Conservation (phyloP, 2,329 filamentous ascomycete genomes). For the Cladosporium sp. region DNA sequence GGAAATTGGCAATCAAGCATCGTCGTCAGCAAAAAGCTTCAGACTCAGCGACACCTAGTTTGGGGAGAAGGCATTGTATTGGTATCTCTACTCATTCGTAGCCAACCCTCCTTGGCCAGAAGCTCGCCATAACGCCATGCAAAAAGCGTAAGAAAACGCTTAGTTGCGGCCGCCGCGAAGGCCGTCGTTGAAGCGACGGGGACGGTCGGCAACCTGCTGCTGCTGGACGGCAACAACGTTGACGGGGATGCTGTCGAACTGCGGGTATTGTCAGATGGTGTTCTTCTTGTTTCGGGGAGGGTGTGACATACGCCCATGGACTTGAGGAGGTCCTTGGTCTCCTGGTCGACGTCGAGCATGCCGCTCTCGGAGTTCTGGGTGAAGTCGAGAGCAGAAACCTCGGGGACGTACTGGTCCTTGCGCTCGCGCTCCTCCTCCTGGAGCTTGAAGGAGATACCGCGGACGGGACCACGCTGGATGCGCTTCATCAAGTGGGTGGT, state of each 20-base stretch:
- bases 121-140: constrained; percentile 12
- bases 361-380: constrained; percentile 89
- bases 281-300: not conserved
- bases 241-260: constrained; percentile 98
- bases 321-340: constrained; percentile 99
- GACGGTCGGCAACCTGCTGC: constrained; percentile 71
- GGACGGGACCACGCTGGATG: constrained; percentile 98
- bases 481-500: constrained; percentile 98
- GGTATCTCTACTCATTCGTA: constrained; percentile 13
- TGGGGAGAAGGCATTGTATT: constrained; percentile 24
- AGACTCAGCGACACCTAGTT: constrained; percentile 89
- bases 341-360: constrained; percentile 88
- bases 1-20: constrained; percentile 87
- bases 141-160: constrained; percentile 10
- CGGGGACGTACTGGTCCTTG: constrained; percentile 99
- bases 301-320: constrained; percentile 82
- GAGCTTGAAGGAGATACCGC: constrained; percentile 99
- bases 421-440: constrained; percentile 99
- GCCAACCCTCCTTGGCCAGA: constrained; percentile 20
- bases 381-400: constrained; percentile 98
- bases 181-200: constrained; percentile 21
- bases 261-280: constrained; percentile 19
- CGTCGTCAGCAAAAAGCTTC: constrained; percentile 43
- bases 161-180: constrained; percentile 12
- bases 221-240: constrained; percentile 90